These are phyloP conservation scores for Ophiostoma tasmaniense DNA, from an alignment of 2,329 filamentous ascomycete genomes.

Conservation along the genomic window DNA sequence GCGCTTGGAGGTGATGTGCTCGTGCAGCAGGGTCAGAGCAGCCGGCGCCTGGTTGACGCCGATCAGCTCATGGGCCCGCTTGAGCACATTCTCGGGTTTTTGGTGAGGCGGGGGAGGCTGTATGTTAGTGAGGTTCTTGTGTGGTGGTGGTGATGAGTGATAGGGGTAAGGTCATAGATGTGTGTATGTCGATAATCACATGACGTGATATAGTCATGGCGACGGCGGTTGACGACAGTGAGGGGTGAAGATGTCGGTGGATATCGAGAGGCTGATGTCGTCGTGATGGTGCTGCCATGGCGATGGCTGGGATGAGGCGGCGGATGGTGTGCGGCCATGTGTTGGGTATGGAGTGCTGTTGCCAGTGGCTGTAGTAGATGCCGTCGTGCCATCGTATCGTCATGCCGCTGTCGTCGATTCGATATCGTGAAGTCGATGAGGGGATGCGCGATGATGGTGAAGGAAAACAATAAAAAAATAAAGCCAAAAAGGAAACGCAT, in stretches of 20 bases:
- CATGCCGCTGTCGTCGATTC: neutral
- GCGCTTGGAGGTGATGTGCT: conserved; percentile 97
- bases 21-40: conserved; percentile 89
- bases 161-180: neutral
- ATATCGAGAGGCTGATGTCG: neutral
- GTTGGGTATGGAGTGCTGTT: neutral
- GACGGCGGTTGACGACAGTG: neutral
- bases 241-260: neutral
- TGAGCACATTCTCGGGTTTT: conserved; percentile 98
- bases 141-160: neutral
- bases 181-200: neutral
- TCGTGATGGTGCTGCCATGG: neutral
- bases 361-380: neutral
- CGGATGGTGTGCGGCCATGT: neutral
- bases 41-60: conserved; percentile 89
- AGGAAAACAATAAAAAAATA: neutral
- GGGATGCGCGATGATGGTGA: neutral
- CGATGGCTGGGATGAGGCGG: neutral
- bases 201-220: neutral
- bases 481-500: neutral
- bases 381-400: neutral
- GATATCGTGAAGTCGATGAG: neutral
- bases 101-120: conserved; percentile 90
- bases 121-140: neutral
- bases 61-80: conserved; percentile 97